These are phyloP conservation scores for Ceratocystis colombiana DNA, from an alignment of 2,329 filamentous ascomycete species.

Conservation along the genomic window DNA sequence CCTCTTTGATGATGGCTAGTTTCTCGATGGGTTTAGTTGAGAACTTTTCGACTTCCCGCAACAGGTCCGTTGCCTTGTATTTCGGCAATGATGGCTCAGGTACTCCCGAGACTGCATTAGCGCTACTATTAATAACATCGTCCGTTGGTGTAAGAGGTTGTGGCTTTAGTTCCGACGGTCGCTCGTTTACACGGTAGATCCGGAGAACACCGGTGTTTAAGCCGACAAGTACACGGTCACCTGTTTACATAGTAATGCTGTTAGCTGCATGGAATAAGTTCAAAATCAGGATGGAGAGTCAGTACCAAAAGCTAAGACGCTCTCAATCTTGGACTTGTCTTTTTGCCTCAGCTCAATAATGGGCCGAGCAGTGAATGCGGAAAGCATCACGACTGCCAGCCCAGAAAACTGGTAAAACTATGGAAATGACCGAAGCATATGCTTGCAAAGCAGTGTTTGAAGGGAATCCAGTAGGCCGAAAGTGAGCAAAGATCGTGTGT, in stretches of 20 bases:
- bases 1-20: constrained; percentile 90
- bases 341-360: constrained; percentile 93
- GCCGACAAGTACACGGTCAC: constrained; percentile 84
- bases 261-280: neutral
- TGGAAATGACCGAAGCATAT: constrained; percentile 28
- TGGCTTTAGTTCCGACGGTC: constrained; percentile 29
- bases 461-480: neutral
- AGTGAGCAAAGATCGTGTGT: neutral
- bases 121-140: constrained; percentile 9
- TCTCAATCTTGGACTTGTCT: constrained; percentile 96
- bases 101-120: constrained; percentile 7
- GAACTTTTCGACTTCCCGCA: constrained; percentile 91
- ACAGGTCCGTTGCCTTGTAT: constrained; percentile 61
- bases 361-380: constrained; percentile 89
- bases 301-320: constrained; percentile 78
- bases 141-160: constrained; percentile 11
- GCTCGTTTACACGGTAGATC: constrained; percentile 82
- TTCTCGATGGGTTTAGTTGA: constrained; percentile 83
- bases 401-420: constrained; percentile 32
- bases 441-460: neutral
- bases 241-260: constrained; percentile 35
- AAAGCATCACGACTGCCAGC: constrained; percentile 64
- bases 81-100: constrained; percentile 27
- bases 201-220: constrained; percentile 80
- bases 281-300: neutral